Evolutionary conservation across 2,329 filamentous ascomycete genomes (phyloP), one percentile per base, ranked within the genome.

Genomic region (Chaetomium globosum): DNA sequence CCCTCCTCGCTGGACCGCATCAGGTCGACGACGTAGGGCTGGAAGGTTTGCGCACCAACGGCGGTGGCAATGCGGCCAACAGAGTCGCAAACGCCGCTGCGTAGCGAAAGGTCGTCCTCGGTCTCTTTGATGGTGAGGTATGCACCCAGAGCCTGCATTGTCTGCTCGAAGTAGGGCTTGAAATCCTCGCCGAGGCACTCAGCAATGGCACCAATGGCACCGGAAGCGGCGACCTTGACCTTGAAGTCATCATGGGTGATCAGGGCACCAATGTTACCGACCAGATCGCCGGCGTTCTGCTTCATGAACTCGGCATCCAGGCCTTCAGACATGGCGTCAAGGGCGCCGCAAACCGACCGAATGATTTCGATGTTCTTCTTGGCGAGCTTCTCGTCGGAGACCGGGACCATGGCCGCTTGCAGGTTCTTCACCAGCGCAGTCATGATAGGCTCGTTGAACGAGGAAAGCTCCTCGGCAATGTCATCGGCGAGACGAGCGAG

Each of bases 1-100:
- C 91, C 93, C 78, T 97, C 93, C 79, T 97, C 93, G 71, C 92
- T 97, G 16, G 94, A 90, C 73, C 89, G 85, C 91, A 99, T 97
- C 65, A 98, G 83, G 51, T 92, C 92, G 74, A 90, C 84, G 43
- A 98, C 93, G 75, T 94, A 98, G 16, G 91, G 91, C 81, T 96
- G 89, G 83, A 98, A 98, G 56, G 90, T 84, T 75, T 91, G 85
- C 43, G 91, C 82, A 23, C 95, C 95, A 66, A 97, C 94, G 62
- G 95, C 92, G 64, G 89, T 83, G 51, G 95, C 93, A 74, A 98
- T 96, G 77, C 93, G 93, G 65, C 93, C 94, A 83, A 99, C 90
- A 28, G 93, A 89, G 80, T 99, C 95, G 71, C 92, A 93, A 48
- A 96, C 92, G 64, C 92, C 91, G 71, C 92, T 93, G 71, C 95